Conservation (phyloP, 768 basidiomycete species). For the Amyloporia xantha region DNA sequence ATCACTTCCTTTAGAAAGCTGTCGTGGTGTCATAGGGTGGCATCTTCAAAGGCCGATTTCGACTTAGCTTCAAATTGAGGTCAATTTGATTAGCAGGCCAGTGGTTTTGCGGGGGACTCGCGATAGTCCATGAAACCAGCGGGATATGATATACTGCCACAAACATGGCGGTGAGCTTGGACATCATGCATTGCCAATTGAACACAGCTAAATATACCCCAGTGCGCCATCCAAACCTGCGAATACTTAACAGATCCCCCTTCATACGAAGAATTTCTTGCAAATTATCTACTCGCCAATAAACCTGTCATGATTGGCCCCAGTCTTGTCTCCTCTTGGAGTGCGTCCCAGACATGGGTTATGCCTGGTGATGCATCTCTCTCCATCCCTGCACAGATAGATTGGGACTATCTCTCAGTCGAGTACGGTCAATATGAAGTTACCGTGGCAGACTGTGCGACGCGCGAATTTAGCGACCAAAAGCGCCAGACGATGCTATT, state of each 20-base stretch:
- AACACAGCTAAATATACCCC: neutral
- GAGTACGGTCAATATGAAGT: constrained; percentile 17
- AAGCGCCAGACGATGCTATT: constrained; percentile 15
- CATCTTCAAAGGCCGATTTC: too few relatives aligned
- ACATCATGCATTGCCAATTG: too few relatives aligned
- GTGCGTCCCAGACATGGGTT: constrained; percentile 13
- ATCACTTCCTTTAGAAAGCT: too few relatives aligned
- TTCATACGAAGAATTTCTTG: constrained; percentile 18
- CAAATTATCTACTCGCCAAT: constrained; percentile 17
- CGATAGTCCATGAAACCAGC: too few relatives aligned
- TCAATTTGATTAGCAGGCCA: too few relatives aligned
- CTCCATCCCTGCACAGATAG: constrained; percentile 1
- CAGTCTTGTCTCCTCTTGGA: constrained; percentile 15
- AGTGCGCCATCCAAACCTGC: too few relatives aligned
- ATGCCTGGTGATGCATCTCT: neutral
- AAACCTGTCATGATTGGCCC: constrained; percentile 19
- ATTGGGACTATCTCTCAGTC: constrained; percentile 16
- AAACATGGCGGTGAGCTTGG: too few relatives aligned
- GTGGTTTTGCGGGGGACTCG: too few relatives aligned
- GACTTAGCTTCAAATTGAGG: too few relatives aligned
- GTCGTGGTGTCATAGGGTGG: too few relatives aligned
- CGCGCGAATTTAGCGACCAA: constrained; percentile 20
- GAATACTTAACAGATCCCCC: constrained; percentile 3
- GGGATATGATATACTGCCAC: too few relatives aligned
- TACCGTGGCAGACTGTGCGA: constrained; percentile 20